A percentile compares a stretch with the other conserved stretches of the same genome.
Conservation (phyloP, 768 basidiomycete species). For the Suillus variegatus region DNA sequence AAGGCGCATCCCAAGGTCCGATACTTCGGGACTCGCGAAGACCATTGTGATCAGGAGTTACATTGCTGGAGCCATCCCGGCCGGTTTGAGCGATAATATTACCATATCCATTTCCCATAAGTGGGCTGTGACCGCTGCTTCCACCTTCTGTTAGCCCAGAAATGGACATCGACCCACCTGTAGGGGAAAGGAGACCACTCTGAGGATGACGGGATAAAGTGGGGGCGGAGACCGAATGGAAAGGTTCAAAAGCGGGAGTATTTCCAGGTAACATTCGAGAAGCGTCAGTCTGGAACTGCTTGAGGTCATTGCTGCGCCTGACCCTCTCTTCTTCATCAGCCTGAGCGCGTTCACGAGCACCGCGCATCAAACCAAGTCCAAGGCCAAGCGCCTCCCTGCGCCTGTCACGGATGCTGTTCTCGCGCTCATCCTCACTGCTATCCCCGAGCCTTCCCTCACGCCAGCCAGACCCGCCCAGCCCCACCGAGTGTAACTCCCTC, state of each 20-base stretch:
- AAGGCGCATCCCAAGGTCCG: constrained; percentile 37
- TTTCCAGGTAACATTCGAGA: constrained; percentile 41
- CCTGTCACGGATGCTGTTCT: constrained; percentile 44
- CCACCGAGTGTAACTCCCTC: constrained; percentile 41
- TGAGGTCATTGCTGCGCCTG: constrained; percentile 56
- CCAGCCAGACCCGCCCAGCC: constrained; percentile 42
- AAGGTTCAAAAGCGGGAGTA: constrained; percentile 70
- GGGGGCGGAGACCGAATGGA: constrained; percentile 56
- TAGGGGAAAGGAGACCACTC: constrained; percentile 22
- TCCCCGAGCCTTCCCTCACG: constrained; percentile 37
- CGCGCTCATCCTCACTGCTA: constrained; percentile 37
- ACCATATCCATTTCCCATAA: constrained; percentile 26
- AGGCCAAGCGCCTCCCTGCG: constrained; percentile 45
- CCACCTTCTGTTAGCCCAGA: constrained; percentile 18
- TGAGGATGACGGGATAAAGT: constrained; percentile 28
- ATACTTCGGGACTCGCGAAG: constrained; percentile 21
- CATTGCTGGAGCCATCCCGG: constrained; percentile 25
- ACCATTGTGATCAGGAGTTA: background rate
- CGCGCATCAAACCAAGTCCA: constrained; percentile 41
- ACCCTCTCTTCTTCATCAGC: constrained; percentile 58
- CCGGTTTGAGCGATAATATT: constrained; percentile 28
- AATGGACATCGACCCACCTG: constrained; percentile 13
- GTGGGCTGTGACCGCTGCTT: constrained; percentile 17
- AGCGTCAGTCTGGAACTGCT: constrained; percentile 38
- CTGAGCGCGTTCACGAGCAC: constrained; percentile 61